phyloP scores from a whole-genome alignment of 1,139 yeast species.

The Yamadazyma taylorii region DNA sequence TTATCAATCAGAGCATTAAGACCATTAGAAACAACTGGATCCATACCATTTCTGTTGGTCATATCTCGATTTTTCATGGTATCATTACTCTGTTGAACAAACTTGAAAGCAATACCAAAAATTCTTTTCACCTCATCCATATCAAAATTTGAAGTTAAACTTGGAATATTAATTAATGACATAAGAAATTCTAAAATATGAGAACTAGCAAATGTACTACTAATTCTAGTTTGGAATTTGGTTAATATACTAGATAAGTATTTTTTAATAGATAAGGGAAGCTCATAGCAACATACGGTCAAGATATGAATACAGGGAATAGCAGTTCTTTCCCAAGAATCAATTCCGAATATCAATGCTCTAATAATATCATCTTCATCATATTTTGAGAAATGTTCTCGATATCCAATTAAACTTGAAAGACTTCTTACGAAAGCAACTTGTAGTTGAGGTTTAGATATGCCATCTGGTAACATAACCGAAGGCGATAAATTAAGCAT shows the following conservation, averaged over 20 bases:
- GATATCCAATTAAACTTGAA: conserved; percentile 70
- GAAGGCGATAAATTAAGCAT: conserved; percentile 47
- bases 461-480: conserved; percentile 43
- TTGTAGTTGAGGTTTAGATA: conserved; percentile 63
- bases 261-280: conserved; percentile 72
- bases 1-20: conserved; percentile 42
- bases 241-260: conserved; percentile 64
- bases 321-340: conserved; percentile 78
- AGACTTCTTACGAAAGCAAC: conserved; percentile 65
- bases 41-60: conserved; percentile 10
- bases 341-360: conserved; percentile 62
- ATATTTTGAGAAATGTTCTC: conserved; percentile 51
- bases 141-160: conserved; percentile 69
- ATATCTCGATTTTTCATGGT: conserved; percentile 23
- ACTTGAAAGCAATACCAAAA: conserved; percentile 80
- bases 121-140: conserved; percentile 77
- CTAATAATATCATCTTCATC: conserved; percentile 73
- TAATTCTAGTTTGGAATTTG: conserved; percentile 70
- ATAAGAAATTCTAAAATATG: conserved; percentile 76
- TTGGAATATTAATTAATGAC: conserved; percentile 65
- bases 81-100: conserved; percentile 71
- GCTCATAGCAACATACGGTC: conserved; percentile 77
- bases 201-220: conserved; percentile 67
- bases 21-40: conserved; percentile 30
- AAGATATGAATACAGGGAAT: conserved; percentile 76